Conservation (phyloP, 2,329 filamentous ascomycete genomes). For the Aspergillus novofumigatus region DNA sequence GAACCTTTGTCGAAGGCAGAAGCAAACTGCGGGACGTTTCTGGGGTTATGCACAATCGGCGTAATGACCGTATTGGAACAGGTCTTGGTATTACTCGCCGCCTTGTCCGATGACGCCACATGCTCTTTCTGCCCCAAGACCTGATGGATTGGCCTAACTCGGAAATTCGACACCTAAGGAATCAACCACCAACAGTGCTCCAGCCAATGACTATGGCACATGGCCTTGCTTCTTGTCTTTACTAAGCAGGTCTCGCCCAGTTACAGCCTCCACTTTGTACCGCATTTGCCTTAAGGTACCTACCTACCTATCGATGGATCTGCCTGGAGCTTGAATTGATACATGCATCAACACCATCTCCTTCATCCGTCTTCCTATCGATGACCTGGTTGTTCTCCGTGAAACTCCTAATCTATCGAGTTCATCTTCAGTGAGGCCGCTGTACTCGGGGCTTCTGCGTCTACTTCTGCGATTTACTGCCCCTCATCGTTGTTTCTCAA, state of each 20-base stretch:
- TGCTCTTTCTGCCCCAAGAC: not conserved
- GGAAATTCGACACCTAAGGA: not conserved
- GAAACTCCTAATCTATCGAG: not conserved
- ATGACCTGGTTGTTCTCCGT: not conserved
- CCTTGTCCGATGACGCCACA: slow-evolving; percentile 34
- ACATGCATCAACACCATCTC: slow-evolving; percentile 1
- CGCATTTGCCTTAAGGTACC: not conserved
- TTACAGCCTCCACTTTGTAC: not conserved
- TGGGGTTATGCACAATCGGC: slow-evolving; percentile 8
- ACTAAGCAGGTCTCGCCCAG: not conserved
- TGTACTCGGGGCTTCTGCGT: not conserved
- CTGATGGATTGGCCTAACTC: slow-evolving; percentile 2
- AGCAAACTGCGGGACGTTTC: slow-evolving; percentile 6
- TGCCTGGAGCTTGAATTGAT: slow-evolving; percentile 12
- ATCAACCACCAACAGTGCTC: not conserved
- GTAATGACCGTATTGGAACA: slow-evolving; percentile 12
- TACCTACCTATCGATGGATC: slow-evolving; percentile 6
- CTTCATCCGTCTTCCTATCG: not conserved
- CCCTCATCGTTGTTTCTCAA: slow-evolving; percentile 10
- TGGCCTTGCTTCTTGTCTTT: not conserved
- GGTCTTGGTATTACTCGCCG: slow-evolving; percentile 23
- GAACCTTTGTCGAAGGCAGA: not conserved
- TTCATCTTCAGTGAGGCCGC: not conserved
- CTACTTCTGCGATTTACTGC: not conserved
- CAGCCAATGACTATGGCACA: not conserved